Evolutionary conservation across 2,329 filamentous ascomycete species (phyloP).

Genomic region (Penicillium sp.): DNA sequence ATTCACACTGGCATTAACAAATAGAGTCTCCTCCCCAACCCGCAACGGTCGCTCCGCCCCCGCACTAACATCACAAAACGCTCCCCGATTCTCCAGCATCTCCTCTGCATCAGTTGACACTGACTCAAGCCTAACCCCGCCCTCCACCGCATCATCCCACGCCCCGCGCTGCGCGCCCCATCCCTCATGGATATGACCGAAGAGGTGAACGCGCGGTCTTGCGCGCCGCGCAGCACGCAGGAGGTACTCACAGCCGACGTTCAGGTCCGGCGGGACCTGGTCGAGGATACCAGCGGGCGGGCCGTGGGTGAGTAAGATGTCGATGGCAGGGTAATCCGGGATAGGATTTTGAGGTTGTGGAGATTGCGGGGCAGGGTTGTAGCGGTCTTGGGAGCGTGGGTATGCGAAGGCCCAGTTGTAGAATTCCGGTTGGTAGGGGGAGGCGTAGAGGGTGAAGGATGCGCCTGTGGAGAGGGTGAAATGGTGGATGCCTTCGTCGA

Average conservation of each 20-base stretch:
- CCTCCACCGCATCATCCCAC: conserved; percentile 25
- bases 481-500: conserved; percentile 54
- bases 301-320: conserved; percentile 63
- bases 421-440: conserved; percentile 56
- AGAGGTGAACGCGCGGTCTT: conserved; percentile 58
- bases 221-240: conserved; percentile 52
- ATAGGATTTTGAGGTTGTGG: conserved; percentile 39
- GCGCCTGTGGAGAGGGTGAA: conserved; percentile 51
- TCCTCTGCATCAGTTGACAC: conserved; percentile 29
- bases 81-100: conserved; percentile 34
- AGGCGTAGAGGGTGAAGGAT: conserved; percentile 53
- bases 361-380: conserved; percentile 42
- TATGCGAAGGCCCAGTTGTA: conserved; percentile 59
- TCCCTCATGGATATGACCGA: conserved; percentile 62
- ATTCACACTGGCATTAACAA: conserved; percentile 61
- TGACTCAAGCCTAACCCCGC: conserved; percentile 15
- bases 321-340: conserved; percentile 48
- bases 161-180: conserved; percentile 46
- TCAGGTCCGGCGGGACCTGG: conserved; percentile 29
- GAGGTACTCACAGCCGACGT: conserved; percentile 57
- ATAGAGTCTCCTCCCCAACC: conserved; percentile 54
- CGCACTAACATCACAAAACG: conserved; percentile 36
- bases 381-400: conserved; percentile 51
- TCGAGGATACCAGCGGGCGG: conserved; percentile 56
- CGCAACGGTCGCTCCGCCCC: conserved; percentile 32